These are phyloP conservation scores for Boletus subcaerulescens DNA, from an alignment of 768 basidiomycete species.

Conservation along the genomic window DNA sequence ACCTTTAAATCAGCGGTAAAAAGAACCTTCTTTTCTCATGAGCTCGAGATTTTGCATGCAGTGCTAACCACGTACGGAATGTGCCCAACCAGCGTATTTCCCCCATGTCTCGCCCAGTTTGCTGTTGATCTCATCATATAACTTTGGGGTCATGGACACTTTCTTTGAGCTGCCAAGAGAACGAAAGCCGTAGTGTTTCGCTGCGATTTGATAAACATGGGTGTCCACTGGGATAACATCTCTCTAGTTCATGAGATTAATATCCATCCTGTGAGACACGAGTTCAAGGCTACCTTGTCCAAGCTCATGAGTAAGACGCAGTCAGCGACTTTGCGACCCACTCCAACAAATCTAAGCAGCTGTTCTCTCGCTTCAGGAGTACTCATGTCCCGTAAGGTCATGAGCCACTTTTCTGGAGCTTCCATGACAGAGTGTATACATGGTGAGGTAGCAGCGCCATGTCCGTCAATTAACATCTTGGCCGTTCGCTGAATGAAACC, in stretches of 20 bases:
- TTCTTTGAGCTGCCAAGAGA: slow-evolving; percentile 42
- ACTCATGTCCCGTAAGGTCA: slow-evolving; percentile 43
- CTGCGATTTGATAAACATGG: slow-evolving; percentile 88
- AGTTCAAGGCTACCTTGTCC: slow-evolving; percentile 62
- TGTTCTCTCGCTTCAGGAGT: slow-evolving; percentile 67
- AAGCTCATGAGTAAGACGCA: slow-evolving; percentile 91
- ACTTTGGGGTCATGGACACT: slow-evolving; percentile 64
- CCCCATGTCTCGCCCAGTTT: slow-evolving; percentile 73
- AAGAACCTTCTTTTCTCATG: slow-evolving; percentile 46
- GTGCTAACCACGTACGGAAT: slow-evolving; percentile 52
- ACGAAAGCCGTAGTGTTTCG: slow-evolving; percentile 71
- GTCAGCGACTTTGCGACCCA: slow-evolving; percentile 96
- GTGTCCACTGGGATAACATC: slow-evolving; percentile 95
- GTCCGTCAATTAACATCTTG: slow-evolving; percentile 64
- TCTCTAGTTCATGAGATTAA: slow-evolving; percentile 42
- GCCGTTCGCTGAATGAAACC: slow-evolving; percentile 85
- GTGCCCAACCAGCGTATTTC: slow-evolving; percentile 86
- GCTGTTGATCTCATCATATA: slow-evolving; percentile 69
- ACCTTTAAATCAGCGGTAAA: slow-evolving; percentile 74
- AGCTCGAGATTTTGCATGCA: neutral
- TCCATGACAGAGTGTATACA: slow-evolving; percentile 28
- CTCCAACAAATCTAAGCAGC: slow-evolving; percentile 81
- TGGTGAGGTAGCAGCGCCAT: slow-evolving; percentile 27
- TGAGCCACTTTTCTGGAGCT: slow-evolving; percentile 60
- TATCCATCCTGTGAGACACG: neutral